A percentile compares a stretch with the other conserved stretches of the same genome.
phyloP scores from a whole-genome alignment of 2,329 filamentous ascomycete genomes.

The Aspergillus sp. region DNA sequence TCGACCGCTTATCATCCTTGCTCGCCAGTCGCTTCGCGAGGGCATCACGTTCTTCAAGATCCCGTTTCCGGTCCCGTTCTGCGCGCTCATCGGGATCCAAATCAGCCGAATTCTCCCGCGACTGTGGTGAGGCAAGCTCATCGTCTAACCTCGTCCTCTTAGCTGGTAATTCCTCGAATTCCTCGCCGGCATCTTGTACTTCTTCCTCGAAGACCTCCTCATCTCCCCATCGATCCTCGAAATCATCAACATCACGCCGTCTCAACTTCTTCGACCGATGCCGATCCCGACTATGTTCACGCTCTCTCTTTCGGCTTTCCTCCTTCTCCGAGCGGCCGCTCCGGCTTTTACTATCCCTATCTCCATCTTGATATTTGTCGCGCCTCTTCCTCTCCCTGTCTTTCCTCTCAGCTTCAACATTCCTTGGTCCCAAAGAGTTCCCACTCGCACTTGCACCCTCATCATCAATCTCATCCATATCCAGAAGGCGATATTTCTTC shows the following conservation, averaged over 20 bases:
- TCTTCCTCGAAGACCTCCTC: conserved; percentile 57
- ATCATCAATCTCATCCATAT: conserved; percentile 56
- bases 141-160: conserved; percentile 70
- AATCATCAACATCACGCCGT: conserved; percentile 54
- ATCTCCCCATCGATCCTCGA: conserved; percentile 80
- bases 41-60: conserved; percentile 73
- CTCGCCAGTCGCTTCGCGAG: conserved; percentile 74
- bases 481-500: conserved; percentile 55
- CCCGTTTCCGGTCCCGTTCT: conserved; percentile 61
- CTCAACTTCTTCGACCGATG: conserved; percentile 53
- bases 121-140: conserved; percentile 37
- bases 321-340: conserved; percentile 27
- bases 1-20: conserved; percentile 69
- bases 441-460: conserved; percentile 26
- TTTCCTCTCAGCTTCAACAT: conserved; percentile 39
- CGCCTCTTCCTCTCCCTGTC: conserved; percentile 24
- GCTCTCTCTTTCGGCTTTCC: conserved; percentile 29
- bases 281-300: conserved; percentile 44
- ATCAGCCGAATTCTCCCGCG: conserved; percentile 41
- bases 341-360: conserved; percentile 25
- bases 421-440: conserved; percentile 28
- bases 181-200: conserved; percentile 48
- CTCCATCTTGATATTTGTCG: conserved; percentile 5
- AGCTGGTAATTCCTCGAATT: conserved; percentile 67
- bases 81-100: conserved; percentile 61